These are phyloP conservation scores for Cryomyces minteri DNA, from an alignment of 495 filamentous ascomycete species.

Conservation along the genomic window DNA sequence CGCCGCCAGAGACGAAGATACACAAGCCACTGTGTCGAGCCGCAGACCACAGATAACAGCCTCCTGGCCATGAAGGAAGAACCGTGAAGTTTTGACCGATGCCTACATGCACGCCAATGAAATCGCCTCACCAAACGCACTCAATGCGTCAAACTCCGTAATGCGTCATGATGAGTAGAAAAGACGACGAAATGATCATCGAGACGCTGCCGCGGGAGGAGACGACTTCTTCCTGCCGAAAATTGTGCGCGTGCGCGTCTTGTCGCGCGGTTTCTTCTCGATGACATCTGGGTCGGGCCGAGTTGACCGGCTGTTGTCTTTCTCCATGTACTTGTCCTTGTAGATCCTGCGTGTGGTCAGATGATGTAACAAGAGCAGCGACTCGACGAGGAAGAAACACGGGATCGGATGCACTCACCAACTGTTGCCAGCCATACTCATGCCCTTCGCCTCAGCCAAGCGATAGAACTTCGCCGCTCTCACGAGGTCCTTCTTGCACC, in stretches of 20 bases:
- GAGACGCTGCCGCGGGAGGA: too few relatives aligned
- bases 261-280: conserved; percentile 44
- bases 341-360: conserved; percentile 48
- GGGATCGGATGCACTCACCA: conserved; percentile 44
- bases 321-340: conserved; percentile 75
- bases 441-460: conserved; percentile 74
- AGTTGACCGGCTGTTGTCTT: conserved; percentile 22
- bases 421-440: conserved; percentile 95
- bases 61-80: too few relatives aligned
- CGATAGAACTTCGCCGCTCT: conserved; percentile 87
- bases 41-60: too few relatives aligned
- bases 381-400: neutral
- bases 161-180: too few relatives aligned
- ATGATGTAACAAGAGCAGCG: neutral
- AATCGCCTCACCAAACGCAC: too few relatives aligned
- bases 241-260: conserved; percentile 45
- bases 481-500: conserved; percentile 85
- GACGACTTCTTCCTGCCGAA: conserved; percentile 38
- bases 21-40: too few relatives aligned
- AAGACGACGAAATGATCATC: too few relatives aligned
- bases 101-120: too few relatives aligned
- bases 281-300: conserved; percentile 17
- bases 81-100: too few relatives aligned
- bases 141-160: too few relatives aligned
- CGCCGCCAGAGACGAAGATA: too few relatives aligned